phyloP scores from a whole-genome alignment of 495 filamentous ascomycete species.

The Xylaria castorea region DNA sequence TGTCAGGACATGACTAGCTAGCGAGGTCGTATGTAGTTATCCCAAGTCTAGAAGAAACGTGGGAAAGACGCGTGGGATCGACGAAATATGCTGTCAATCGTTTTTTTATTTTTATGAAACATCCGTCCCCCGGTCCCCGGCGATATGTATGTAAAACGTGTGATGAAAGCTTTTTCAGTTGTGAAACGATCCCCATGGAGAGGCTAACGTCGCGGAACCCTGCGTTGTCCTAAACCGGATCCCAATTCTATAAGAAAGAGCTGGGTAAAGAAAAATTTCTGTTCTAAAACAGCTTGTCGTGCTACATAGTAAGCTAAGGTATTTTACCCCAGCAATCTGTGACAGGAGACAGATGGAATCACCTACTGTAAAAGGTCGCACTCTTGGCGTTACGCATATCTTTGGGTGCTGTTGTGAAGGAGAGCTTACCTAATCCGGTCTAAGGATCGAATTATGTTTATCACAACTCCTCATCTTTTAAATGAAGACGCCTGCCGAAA shows the following conservation, averaged over 20 bases:
- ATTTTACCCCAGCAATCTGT: neutral
- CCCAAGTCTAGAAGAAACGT: neutral
- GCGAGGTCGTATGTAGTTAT: neutral
- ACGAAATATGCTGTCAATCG: neutral
- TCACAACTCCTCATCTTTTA: neutral
- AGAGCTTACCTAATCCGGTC: neutral
- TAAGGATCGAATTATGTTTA: neutral
- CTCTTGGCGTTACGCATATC: neutral
- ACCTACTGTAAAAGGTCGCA: neutral
- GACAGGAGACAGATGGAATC: neutral
- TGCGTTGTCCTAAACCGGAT: neutral
- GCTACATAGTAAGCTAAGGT: neutral
- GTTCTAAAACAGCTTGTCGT: neutral
- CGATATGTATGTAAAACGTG: neutral
- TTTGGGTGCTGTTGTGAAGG: too few relatives aligned
- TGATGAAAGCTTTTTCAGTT: neutral
- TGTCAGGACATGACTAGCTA: neutral
- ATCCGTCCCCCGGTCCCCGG: neutral
- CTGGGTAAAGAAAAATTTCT: neutral
- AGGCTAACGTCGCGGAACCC: neutral
- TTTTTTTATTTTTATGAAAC: neutral
- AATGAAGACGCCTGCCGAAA: neutral
- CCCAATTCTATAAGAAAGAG: neutral
- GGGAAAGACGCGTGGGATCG: neutral
- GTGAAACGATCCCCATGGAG: constrained; percentile 6